Evolutionary conservation across 1,284 basidiomycete species (phyloP).

Genomic region (Trichosporon faecale): DNA sequence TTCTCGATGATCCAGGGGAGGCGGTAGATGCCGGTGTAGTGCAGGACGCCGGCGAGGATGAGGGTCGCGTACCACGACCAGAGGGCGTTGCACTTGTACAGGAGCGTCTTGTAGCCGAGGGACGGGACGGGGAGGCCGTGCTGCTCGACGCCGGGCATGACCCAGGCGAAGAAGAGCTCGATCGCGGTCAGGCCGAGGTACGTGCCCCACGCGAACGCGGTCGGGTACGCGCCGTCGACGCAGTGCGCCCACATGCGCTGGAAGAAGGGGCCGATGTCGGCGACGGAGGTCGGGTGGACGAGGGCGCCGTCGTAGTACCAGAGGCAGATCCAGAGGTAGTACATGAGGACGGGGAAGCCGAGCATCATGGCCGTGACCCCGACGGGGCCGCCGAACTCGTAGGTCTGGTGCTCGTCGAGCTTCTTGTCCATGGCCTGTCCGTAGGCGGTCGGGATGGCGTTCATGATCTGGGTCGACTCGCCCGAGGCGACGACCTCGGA

Average conservation of each 20-base stretch:
- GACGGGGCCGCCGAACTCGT: constrained; percentile 93
- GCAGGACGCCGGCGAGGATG: constrained; percentile 69
- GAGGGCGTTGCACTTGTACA: constrained; percentile 96
- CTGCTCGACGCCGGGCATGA: constrained; percentile 89
- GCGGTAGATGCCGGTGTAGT: constrained; percentile 79
- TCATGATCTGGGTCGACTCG: constrained; percentile 27
- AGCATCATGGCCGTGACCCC: constrained; percentile 93
- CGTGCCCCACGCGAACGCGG: constrained; percentile 77
- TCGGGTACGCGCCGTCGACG: constrained; percentile 84
- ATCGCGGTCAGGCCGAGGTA: constrained; percentile 86
- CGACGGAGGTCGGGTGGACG: constrained; percentile 67
- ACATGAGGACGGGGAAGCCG: constrained; percentile 68
- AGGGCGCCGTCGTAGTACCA: constrained; percentile 92
- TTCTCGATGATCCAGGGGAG: constrained; percentile 95
- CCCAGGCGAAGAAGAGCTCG: constrained; percentile 83
- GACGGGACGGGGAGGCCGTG: constrained; percentile 81
- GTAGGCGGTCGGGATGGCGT: constrained; percentile 57
- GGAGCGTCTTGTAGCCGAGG: constrained; percentile 82
- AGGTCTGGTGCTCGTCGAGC: constrained; percentile 76
- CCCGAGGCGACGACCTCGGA: constrained; percentile 12
- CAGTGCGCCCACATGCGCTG: constrained; percentile 79
- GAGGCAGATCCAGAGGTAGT: constrained; percentile 97
- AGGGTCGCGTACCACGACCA: constrained; percentile 83
- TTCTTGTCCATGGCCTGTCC: constrained; percentile 67
- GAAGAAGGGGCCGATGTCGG: constrained; percentile 77